Conservation (phyloP, 2,329 filamentous ascomycete genomes). For the Diaporthe sp. region DNA sequence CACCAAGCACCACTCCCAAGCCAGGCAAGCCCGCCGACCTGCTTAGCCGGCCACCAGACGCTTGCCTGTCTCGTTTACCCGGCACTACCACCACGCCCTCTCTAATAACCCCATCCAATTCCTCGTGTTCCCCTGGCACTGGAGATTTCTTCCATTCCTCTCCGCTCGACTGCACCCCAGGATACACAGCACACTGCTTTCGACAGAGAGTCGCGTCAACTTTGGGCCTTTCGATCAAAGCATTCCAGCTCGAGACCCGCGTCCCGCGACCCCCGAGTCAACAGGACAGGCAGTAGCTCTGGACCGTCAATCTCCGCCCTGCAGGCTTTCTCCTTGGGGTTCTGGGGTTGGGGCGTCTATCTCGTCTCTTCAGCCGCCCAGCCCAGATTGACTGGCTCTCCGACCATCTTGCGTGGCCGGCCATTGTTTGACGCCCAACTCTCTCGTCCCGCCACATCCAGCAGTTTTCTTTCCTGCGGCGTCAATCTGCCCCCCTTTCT, state of each 20-base stretch:
- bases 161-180: constrained; percentile 9
- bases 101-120: constrained; percentile 12
- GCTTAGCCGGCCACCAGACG: constrained; percentile 22
- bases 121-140: constrained; percentile 12
- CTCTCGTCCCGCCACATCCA: constrained; percentile 39
- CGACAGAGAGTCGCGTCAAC: constrained; percentile 21
- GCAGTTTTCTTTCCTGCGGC: constrained; percentile 34
- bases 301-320: constrained; percentile 26
- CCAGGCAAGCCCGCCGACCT: constrained; percentile 20
- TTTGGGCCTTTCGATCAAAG: constrained; percentile 24
- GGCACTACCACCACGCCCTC: constrained; percentile 12
- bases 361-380: constrained; percentile 39
- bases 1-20: constrained; percentile 19
- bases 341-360: constrained; percentile 39
- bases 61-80: constrained; percentile 12
- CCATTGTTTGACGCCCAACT: constrained; percentile 39
- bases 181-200: constrained; percentile 13
- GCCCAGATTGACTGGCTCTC: constrained; percentile 27
- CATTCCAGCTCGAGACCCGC: constrained; percentile 28
- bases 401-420: constrained; percentile 33
- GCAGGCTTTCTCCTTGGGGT: constrained; percentile 16
- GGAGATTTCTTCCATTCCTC: constrained; percentile 26
- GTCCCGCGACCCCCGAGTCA: constrained; percentile 6
- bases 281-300: constrained; percentile 26
- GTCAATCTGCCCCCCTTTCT: constrained; percentile 31